Conservation (phyloP, 2,329 filamentous ascomycete species). For the Nannizziopsis arthrosporioides region DNA sequence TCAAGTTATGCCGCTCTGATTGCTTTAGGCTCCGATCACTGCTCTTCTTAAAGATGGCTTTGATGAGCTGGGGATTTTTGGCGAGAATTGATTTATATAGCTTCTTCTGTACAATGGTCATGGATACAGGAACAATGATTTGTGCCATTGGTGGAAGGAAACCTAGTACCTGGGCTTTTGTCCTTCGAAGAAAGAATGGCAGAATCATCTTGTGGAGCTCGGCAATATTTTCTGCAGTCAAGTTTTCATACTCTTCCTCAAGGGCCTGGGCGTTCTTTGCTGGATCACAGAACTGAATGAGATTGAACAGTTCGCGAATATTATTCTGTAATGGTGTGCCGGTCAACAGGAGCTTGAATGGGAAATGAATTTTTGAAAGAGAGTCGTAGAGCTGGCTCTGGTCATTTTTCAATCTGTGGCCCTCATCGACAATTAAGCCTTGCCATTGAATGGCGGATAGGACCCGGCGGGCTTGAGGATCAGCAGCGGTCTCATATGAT, state of each 20-base stretch:
- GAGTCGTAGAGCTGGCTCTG: slow-evolving; percentile 68
- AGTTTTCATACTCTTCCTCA: slow-evolving; percentile 62
- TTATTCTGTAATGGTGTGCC: slow-evolving; percentile 77
- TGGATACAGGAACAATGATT: slow-evolving; percentile 89
- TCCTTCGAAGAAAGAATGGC: slow-evolving; percentile 59
- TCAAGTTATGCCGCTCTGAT: slow-evolving; percentile 66
- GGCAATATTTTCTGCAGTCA: slow-evolving; percentile 70
- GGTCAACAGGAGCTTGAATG: slow-evolving; percentile 76
- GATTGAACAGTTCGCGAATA: slow-evolving; percentile 83
- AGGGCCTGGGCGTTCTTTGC: slow-evolving; percentile 57
- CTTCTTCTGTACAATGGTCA: slow-evolving; percentile 87
- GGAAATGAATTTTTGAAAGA: slow-evolving; percentile 60
- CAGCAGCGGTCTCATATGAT: slow-evolving; percentile 80
- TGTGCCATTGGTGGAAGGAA: slow-evolving; percentile 89
- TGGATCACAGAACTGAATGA: slow-evolving; percentile 86
- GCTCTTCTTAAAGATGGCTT: slow-evolving; percentile 64
- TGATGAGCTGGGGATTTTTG: slow-evolving; percentile 80
- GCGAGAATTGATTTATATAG: slow-evolving; percentile 87
- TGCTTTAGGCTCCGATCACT: slow-evolving; percentile 49
- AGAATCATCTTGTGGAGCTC: slow-evolving; percentile 75
- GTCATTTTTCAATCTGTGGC: slow-evolving; percentile 90
- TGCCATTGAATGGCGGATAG: slow-evolving; percentile 70
- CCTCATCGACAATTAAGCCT: slow-evolving; percentile 85
- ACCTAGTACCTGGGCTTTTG: slow-evolving; percentile 79
- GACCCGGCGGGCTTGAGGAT: slow-evolving; percentile 53